phyloP scores from a whole-genome alignment of 2,329 filamentous ascomycete species.

The Aspergillus viridinutans region DNA sequence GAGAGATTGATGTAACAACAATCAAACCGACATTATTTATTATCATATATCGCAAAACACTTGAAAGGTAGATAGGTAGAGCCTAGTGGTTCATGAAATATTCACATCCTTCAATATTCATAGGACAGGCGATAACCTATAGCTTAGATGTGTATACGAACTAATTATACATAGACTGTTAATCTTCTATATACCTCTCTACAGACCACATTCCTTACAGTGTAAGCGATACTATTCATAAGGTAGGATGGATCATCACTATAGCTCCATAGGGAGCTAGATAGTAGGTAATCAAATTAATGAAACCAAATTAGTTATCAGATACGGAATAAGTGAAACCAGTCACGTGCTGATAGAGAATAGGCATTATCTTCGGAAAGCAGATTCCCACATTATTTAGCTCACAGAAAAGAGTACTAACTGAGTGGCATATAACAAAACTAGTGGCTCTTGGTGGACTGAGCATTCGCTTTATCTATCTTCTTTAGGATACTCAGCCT shows the following conservation, averaged over 20 bases:
- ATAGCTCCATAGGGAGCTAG: neutral
- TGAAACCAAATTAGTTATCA: too few species aligned
- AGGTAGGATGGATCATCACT: neutral
- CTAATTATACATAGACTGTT: neutral
- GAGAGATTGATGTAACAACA: neutral
- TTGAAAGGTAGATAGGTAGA: neutral
- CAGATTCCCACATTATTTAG: neutral
- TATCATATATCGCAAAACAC: neutral
- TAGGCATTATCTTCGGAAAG: neutral
- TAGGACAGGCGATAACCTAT: neutral
- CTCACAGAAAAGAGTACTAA: neutral
- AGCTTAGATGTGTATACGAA: too few species aligned
- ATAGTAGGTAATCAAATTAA: neutral
- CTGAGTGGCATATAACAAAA: too few species aligned
- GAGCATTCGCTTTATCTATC: neutral
- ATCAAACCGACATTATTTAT: too few species aligned
- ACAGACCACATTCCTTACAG: too few species aligned
- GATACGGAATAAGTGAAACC: neutral
- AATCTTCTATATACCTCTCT: neutral
- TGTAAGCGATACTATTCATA: neutral
- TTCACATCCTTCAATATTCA: neutral
- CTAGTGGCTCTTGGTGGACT: neutral
- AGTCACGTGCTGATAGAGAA: slow-evolving; percentile 17
- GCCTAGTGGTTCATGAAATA: neutral
- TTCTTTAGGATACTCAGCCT: neutral